phyloP scores from a whole-genome alignment of 1,284 basidiomycete genomes.

The Ganoderma lucidum region DNA sequence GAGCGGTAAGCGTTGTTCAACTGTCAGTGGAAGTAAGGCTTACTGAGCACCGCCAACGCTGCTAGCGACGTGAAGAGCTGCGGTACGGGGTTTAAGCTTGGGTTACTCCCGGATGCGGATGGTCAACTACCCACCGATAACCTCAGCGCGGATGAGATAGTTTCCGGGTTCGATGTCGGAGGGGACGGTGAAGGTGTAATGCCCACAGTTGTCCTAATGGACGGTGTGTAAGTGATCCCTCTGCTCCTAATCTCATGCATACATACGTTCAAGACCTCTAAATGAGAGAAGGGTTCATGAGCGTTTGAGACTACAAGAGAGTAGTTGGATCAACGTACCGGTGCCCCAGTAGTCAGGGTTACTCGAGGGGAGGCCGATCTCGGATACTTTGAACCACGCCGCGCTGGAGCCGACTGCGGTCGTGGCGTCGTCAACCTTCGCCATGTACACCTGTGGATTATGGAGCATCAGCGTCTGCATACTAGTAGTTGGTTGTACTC shows the following conservation, averaged over 20 bases:
- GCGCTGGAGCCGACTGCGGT: conserved; percentile 52
- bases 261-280: conserved; percentile 47
- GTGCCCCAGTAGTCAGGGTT: conserved; percentile 57
- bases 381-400: conserved; percentile 61
- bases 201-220: conserved; percentile 56
- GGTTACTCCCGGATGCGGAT: too few relatives aligned
- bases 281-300: neutral
- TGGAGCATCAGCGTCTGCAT: neutral
- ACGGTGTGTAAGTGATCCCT: neutral
- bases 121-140: conserved; percentile 49
- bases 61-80: conserved; percentile 57
- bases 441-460: conserved; percentile 50
- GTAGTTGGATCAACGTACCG: conserved; percentile 26
- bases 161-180: conserved; percentile 54
- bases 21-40: conserved; percentile 4
- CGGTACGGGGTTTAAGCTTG: neutral
- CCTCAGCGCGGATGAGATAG: conserved; percentile 61
- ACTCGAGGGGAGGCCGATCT: conserved; percentile 55
- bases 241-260: neutral
- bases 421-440: conserved; percentile 54
- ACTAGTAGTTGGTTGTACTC: neutral
- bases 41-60: conserved; percentile 55
- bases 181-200: conserved; percentile 58
- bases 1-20: neutral
- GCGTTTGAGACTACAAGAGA: neutral